phyloP scores from a whole-genome alignment of 805 yeast genomes.

The Komagataella ulmi region DNA sequence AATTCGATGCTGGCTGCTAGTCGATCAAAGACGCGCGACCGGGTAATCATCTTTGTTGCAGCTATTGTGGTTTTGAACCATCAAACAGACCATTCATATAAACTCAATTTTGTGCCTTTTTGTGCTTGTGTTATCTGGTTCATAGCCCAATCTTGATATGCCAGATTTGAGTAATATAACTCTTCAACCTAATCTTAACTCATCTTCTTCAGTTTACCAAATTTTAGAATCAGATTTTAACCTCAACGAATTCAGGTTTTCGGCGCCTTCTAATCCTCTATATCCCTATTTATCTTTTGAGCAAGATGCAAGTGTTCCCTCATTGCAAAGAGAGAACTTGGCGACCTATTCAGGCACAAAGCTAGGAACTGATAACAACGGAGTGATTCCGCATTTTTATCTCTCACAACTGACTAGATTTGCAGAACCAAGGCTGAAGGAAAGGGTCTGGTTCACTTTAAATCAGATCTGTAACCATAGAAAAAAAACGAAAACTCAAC shows the following conservation, averaged over 20 bases:
- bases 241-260: not conserved
- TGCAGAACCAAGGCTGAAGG: not conserved
- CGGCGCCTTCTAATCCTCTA: not conserved
- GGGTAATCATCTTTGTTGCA: not conserved
- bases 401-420: not conserved
- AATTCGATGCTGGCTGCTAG: not conserved
- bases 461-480: not conserved
- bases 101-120: too few species aligned
- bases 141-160: not conserved
- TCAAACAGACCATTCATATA: not conserved
- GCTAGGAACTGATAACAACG: not conserved
- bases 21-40: not conserved
- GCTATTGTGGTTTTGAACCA: not conserved
- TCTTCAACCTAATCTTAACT: not conserved
- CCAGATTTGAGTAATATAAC: not conserved
- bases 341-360: not conserved
- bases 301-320: not conserved
- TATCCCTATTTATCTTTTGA: not conserved
- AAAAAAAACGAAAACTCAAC: not conserved
- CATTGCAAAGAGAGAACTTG: not conserved
- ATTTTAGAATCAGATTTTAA: not conserved
- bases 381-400: not conserved
- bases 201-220: not conserved
- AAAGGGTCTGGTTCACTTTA: not conserved
- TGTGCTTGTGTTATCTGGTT: not conserved